Evolutionary conservation across 2,329 filamentous ascomycete species (phyloP).

Genomic region (Fusarium drepaniforme): DNA sequence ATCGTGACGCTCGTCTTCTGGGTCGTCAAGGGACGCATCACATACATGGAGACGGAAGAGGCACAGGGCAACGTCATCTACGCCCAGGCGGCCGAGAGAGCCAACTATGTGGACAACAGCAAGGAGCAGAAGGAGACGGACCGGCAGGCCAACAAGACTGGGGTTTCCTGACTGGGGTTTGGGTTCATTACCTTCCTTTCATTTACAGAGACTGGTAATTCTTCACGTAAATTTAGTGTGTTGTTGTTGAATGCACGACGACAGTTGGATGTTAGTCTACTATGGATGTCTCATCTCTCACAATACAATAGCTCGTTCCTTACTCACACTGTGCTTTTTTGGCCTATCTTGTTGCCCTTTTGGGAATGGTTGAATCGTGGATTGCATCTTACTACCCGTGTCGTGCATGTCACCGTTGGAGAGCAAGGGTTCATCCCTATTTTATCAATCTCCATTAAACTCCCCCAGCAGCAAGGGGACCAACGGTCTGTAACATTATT

Average conservation of each 20-base stretch:
- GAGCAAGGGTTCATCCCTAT: neutral
- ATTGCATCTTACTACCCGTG: neutral
- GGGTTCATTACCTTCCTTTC: neutral
- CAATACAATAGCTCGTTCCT: constrained; percentile 7
- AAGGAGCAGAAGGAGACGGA: constrained; percentile 16
- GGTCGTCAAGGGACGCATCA: constrained; percentile 59
- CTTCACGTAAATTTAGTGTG: neutral
- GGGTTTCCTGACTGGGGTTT: neutral
- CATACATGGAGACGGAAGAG: constrained; percentile 48
- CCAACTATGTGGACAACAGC: constrained; percentile 22
- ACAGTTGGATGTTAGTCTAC: neutral
- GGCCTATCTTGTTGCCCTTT: constrained; percentile 32
- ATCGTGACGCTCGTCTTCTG: constrained; percentile 63
- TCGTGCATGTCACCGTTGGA: neutral
- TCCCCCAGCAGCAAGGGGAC: neutral
- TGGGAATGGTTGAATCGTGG: constrained; percentile 3
- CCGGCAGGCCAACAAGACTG: constrained; percentile 1
- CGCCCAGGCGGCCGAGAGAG: constrained; percentile 28
- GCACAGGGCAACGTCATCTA: constrained; percentile 43
- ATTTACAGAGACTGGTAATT: neutral
- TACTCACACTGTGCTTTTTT: constrained; percentile 27
- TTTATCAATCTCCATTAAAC: neutral
- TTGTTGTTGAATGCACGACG: neutral
- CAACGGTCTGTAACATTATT: neutral
- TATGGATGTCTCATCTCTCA: constrained; percentile 2